Evolutionary conservation across 2,329 filamentous ascomycete species (phyloP), one percentile per base, ranked within the genome.

Genomic region (Cladosporium halotolerans): DNA sequence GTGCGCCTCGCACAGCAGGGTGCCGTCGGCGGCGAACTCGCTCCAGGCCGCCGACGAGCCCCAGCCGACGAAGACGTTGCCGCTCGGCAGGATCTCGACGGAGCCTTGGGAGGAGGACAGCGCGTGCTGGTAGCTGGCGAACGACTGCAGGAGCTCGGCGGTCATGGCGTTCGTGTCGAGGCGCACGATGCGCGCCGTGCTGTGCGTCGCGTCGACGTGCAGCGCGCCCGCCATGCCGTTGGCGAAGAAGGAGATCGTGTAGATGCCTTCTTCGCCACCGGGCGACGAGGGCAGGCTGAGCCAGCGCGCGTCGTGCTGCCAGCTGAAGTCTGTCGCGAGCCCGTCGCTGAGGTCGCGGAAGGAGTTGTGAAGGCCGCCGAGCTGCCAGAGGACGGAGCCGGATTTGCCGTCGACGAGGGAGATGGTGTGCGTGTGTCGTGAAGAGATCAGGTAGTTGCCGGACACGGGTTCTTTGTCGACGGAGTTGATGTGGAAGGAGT

Each of bases 401-500:
- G 67, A 69, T 3, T 60, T 55, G 19, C 67, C 66, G 55, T 74
- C 73, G 58, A 77, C 70, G 52, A 73, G 75, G 60, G 72, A 68
- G 7, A 77, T 61, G 2, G 69, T 63, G 54, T 73, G 72, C 6
- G 71, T 68, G 56, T 76, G 70, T 3, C 74, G 71, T 1, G 69
- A 72, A 0, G 73, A 77, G 49, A 78, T 70, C 23, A 79, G 65
- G 54, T 77, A 78, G 63, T 78, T 72, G 5, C 73, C 76, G 0
- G 70, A 61, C 4, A 67, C 60, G 1, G 60, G 60, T 53, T 77
- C 73, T 57, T 78, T 78, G 57, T 76, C 73, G 48, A 78, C 66
- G 43, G 76, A 77, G 67, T 82, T 81, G 65, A 82, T 75, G 64
- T 81, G 79, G 61, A 72, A 75, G 57, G 64, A 73, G 60, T 74